phyloP scores from a whole-genome alignment of 83 land plant genomes.

The Thuja plicata region DNA sequence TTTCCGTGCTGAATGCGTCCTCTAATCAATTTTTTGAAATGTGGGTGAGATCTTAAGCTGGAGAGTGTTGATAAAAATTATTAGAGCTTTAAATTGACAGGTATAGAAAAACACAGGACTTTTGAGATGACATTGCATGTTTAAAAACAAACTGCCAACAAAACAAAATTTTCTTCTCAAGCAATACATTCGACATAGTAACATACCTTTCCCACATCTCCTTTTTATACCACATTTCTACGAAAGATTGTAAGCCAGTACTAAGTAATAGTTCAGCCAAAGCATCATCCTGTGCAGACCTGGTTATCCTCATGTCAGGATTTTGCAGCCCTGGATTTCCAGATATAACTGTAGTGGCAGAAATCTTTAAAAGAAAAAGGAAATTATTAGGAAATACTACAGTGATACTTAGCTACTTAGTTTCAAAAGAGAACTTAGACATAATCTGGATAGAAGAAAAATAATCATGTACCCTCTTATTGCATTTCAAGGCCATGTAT shows the following conservation, averaged over 20 bases:
- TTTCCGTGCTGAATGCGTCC: conserved; percentile 57
- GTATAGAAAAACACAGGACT: background rate
- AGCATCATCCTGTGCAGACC: conserved; percentile 65
- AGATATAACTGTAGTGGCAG: conserved; percentile 76
- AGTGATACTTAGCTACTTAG: background rate
- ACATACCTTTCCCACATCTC: conserved; percentile 80
- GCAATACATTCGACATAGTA: background rate
- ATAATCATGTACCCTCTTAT: conserved; percentile 6
- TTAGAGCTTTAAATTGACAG: background rate
- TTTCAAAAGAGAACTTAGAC: background rate
- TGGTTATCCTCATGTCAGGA: conserved; percentile 25
- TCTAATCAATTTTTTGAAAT: conserved; percentile 41
- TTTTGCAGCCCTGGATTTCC: conserved; percentile 95
- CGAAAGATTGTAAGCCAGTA: conserved; percentile 59
- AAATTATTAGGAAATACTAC: background rate
- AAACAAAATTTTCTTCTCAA: background rate
- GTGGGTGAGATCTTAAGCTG: conserved; percentile 75
- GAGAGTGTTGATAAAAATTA: background rate
- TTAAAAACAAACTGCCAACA: background rate
- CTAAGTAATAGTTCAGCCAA: conserved; percentile 45
- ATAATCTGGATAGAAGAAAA: background rate
- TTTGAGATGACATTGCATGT: background rate
- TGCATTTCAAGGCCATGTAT: conserved; percentile 66
- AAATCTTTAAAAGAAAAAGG: conserved; percentile 37
- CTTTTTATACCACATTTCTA: conserved; percentile 76